Evolutionary conservation across 1,139 yeast species (phyloP).

Genomic region (Saccharomyces pastorianus): DNA sequence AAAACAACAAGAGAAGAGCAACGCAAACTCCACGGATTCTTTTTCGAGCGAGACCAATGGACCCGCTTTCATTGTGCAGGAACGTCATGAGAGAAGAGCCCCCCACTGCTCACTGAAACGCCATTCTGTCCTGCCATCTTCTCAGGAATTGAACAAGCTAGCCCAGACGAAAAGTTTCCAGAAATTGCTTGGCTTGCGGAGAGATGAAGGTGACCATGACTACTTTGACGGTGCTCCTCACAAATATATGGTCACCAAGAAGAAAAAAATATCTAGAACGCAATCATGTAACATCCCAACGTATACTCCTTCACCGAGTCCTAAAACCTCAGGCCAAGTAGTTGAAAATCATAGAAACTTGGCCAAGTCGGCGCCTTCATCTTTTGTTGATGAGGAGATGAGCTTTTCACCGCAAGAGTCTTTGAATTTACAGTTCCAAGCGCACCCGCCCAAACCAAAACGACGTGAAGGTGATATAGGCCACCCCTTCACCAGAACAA

Average conservation of each 20-base stretch:
- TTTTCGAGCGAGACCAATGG: conserved; percentile 45
- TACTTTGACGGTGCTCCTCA: neutral
- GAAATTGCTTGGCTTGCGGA: neutral
- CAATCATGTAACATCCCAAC: neutral
- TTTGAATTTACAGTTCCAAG: neutral
- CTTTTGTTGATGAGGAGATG: neutral
- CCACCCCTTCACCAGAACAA: conserved; percentile 27
- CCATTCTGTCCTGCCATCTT: neutral
- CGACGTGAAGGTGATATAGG: neutral
- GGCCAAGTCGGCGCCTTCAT: neutral
- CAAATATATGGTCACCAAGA: neutral
- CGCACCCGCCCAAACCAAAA: neutral
- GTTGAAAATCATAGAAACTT: neutral
- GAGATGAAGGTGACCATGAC: neutral
- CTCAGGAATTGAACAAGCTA: conserved; percentile 19
- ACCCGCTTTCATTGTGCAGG: conserved; percentile 67
- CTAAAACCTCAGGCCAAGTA: neutral
- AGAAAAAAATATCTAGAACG: neutral
- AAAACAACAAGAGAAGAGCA: conserved; percentile 33
- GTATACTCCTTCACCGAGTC: neutral
- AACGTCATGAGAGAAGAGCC: neutral
- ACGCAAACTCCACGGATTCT: conserved; percentile 17
- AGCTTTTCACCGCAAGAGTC: neutral
- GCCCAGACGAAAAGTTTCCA: conserved; percentile 42
- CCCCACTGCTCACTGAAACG: neutral